Evolutionary conservation across 208 protist species (phyloP).

Genomic region (Borovskyia barvae): DNA sequence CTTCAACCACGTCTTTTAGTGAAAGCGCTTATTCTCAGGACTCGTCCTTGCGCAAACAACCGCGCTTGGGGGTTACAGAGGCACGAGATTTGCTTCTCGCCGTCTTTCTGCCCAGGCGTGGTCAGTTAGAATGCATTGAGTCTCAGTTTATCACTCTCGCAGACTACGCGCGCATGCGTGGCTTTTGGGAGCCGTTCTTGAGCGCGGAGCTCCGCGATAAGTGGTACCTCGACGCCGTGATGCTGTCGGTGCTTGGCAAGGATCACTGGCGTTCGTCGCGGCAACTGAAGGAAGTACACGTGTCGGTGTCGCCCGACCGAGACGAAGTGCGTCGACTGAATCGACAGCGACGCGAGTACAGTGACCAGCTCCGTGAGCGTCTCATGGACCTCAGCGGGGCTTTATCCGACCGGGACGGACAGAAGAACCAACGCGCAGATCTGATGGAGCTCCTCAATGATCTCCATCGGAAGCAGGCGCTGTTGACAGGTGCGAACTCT

Average conservation of each 20-base stretch:
- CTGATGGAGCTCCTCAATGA: too few species aligned
- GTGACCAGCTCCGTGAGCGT: conserved; percentile 32
- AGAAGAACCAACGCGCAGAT: not conserved
- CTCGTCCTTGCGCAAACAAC: too few species aligned
- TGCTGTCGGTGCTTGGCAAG: conserved; percentile 39
- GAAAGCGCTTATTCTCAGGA: too few species aligned
- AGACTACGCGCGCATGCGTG: conserved; percentile 23
- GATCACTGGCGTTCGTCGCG: conserved; percentile 29
- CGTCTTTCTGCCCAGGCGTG: conserved; percentile 36
- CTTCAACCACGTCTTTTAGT: not conserved
- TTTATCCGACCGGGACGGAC: conserved; percentile 3
- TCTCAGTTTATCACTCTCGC: conserved; percentile 27
- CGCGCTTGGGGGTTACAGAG: conserved; percentile 19
- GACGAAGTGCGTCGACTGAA: conserved; percentile 27
- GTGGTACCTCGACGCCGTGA: conserved; percentile 50
- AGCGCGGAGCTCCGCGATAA: conserved; percentile 20
- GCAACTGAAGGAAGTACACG: conserved; percentile 14
- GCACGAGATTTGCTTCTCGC: conserved; percentile 25
- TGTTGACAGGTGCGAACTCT: not conserved
- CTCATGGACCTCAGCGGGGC: conserved; percentile 33
- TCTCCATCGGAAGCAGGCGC: too few species aligned
- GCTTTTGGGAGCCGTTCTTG: conserved; percentile 32
- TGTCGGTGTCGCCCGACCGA: conserved; percentile 18
- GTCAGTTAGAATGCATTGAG: conserved; percentile 37
- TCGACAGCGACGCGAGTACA: conserved; percentile 28